Conservation (phyloP, 164 flowering plant species). For the Macadamia integrifolia region DNA sequence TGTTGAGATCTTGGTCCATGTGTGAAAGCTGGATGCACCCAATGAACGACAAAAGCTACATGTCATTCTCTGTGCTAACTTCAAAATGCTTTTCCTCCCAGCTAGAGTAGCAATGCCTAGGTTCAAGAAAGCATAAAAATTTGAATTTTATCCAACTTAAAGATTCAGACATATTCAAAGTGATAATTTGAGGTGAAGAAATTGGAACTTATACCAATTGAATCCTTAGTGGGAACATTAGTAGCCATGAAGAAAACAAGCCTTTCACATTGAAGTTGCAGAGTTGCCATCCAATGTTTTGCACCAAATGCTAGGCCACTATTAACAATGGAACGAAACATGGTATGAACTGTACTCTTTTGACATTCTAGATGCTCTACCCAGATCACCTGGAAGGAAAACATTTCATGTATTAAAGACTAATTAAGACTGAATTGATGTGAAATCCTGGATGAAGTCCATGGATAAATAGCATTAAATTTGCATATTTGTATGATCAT, state of each 20-base stretch:
- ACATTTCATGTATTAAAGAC: not conserved
- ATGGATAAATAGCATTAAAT: too few relatives aligned
- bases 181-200: not conserved
- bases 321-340: slow-evolving; percentile 70
- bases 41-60: slow-evolving; percentile 60
- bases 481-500: too few relatives aligned
- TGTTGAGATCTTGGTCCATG: slow-evolving; percentile 74
- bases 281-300: slow-evolving; percentile 79
- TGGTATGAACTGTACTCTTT: slow-evolving; percentile 51
- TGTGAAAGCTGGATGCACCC: slow-evolving; percentile 81
- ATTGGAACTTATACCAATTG: slow-evolving; percentile 49
- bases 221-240: slow-evolving; percentile 92
- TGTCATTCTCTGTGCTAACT: slow-evolving; percentile 88
- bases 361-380: slow-evolving; percentile 89
- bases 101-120: slow-evolving; percentile 81
- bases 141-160: not conserved
- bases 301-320: slow-evolving; percentile 94
- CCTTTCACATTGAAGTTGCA: slow-evolving; percentile 85
- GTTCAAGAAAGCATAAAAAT: not conserved
- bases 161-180: not conserved
- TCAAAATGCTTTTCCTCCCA: slow-evolving; percentile 88
- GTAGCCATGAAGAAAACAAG: slow-evolving; percentile 96
- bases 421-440: too few relatives aligned
- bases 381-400: slow-evolving; percentile 72
- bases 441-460: too few relatives aligned